Conservation (phyloP, 805 yeast species). For the Geotrichum ghanense region DNA sequence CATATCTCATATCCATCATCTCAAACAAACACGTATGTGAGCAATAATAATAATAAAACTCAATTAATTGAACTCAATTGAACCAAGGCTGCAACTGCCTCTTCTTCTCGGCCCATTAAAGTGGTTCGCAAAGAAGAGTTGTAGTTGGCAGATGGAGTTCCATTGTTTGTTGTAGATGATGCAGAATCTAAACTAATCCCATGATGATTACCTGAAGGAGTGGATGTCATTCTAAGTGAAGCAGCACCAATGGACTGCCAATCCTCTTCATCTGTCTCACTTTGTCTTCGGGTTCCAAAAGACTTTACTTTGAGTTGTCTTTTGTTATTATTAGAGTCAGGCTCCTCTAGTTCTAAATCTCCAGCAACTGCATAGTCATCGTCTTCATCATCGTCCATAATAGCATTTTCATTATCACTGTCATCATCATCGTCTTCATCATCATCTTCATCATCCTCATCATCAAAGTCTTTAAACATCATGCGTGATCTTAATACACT, state of each 20-base stretch:
- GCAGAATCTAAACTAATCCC: not conserved
- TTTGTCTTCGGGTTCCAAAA: no score
- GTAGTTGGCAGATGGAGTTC: not conserved
- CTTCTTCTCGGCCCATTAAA: conserved; percentile 29
- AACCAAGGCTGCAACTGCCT: conserved; percentile 58
- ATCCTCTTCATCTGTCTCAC: conserved; percentile 94
- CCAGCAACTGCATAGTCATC: conserved; percentile 17
- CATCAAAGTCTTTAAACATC: not conserved
- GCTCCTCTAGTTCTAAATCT: conserved; percentile 23
- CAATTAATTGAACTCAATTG: conserved; percentile 32
- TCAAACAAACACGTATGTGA: no score
- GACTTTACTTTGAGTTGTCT: not conserved
- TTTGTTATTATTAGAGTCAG: conserved; percentile 21
- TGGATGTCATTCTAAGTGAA: conserved; percentile 34
- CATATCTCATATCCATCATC: no score
- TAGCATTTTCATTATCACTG: not conserved
- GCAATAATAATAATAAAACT: no score
- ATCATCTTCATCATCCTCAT: not conserved
- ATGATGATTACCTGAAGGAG: no score
- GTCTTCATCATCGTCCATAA: conserved; percentile 1
- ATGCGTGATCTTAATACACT: not conserved
- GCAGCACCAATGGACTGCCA: conserved; percentile 89
- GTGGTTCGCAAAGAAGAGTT: not conserved
- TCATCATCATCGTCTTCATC: not conserved
- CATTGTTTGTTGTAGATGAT: not conserved